A percentile compares a stretch with the other conserved stretches of the same genome.
These are phyloP conservation scores for Penicillium macrosclerotiorum DNA, from an alignment of 495 filamentous ascomycete genomes.

Conservation along the genomic window DNA sequence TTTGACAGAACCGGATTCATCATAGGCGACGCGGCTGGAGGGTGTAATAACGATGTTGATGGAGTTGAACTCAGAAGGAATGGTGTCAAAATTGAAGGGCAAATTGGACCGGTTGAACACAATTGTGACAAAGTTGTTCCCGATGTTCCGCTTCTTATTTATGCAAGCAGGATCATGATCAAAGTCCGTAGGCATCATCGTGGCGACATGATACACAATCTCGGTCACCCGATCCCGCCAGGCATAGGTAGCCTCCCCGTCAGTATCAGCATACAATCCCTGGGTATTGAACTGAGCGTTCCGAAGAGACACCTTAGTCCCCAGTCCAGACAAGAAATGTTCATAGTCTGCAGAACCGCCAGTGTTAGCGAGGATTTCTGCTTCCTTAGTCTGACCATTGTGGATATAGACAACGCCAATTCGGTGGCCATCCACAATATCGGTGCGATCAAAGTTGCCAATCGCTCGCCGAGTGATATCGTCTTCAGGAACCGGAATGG, in stretches of 20 bases:
- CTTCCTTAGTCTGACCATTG: conserved; percentile 74
- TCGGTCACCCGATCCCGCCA: conserved; percentile 95
- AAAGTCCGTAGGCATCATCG: conserved; percentile 90
- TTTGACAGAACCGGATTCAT: conserved; percentile 21
- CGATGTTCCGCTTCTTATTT: conserved; percentile 91
- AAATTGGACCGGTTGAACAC: conserved; percentile 93
- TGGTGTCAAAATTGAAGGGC: conserved; percentile 85
- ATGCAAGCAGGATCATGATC: conserved; percentile 71
- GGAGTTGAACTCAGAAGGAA: conserved; percentile 90
- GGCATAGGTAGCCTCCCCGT: conserved; percentile 83
- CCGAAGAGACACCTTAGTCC: conserved; percentile 73
- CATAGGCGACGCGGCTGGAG: conserved; percentile 55
- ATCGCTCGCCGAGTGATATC: conserved; percentile 76
- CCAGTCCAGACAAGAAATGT: conserved; percentile 75
- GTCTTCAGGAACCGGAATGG: conserved; percentile 79
- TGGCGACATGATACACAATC: conserved; percentile 92
- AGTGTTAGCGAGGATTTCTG: conserved; percentile 80
- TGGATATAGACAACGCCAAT: conserved; percentile 92
- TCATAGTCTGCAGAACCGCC: conserved; percentile 82
- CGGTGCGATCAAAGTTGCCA: conserved; percentile 76
- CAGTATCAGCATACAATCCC: conserved; percentile 79
- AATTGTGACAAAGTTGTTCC: conserved; percentile 98
- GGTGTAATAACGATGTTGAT: conserved; percentile 96
- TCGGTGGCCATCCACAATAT: conserved; percentile 93
- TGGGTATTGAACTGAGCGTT: conserved; percentile 89